Evolutionary conservation across 31 red algal species (phyloP).

Genomic region (Endocladia muricata): DNA sequence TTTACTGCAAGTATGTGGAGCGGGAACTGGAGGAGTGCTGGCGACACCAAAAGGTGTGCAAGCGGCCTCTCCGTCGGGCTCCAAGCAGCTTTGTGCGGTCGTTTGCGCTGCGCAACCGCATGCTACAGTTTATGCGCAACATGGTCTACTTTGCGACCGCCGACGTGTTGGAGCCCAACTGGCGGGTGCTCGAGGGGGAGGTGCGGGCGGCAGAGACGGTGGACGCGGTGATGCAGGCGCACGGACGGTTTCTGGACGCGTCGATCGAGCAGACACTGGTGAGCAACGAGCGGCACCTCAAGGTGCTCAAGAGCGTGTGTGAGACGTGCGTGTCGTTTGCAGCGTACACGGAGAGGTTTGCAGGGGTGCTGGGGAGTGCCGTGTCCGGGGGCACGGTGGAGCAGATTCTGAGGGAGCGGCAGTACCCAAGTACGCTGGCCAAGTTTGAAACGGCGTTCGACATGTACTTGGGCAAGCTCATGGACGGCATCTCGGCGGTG

Average conservation of each 20-base stretch:
- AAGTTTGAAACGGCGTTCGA: constrained; percentile 71
- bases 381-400: constrained; percentile 6
- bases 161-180: constrained; percentile 63
- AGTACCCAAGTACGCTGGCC: constrained; percentile 23
- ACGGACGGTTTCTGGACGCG: constrained; percentile 25
- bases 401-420: neutral
- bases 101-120: constrained; percentile 54
- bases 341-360: constrained; percentile 35
- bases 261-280: constrained; percentile 29
- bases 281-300: constrained; percentile 27
- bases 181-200: constrained; percentile 24
- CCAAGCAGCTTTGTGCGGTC: constrained; percentile 31
- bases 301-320: constrained; percentile 24
- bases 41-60: constrained; percentile 16
- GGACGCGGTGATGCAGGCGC: constrained; percentile 36
- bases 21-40: constrained; percentile 49
- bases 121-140: constrained; percentile 52
- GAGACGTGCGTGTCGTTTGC: constrained; percentile 43
- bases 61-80: neutral
- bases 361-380: neutral
- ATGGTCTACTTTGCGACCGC: constrained; percentile 47
- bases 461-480: constrained; percentile 40
- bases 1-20: constrained; percentile 59
- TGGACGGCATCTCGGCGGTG: constrained; percentile 42
- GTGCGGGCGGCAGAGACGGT: constrained; percentile 25